Evolutionary conservation across 2,329 filamentous ascomycete species (phyloP).

Genomic region (Escovopsis sp.): DNA sequence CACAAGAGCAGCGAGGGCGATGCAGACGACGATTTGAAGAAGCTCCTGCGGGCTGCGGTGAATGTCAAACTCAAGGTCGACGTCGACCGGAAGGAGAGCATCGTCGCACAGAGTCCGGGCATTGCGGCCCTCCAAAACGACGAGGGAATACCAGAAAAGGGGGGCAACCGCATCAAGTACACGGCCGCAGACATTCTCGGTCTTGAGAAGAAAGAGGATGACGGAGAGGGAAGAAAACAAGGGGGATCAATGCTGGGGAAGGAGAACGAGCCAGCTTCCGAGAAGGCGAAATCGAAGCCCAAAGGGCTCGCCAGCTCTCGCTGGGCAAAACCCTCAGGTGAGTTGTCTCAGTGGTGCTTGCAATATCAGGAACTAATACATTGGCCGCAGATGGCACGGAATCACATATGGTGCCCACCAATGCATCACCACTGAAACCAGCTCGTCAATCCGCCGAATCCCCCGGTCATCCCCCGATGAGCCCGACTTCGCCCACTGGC

Average conservation of each 20-base stretch:
- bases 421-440: neutral
- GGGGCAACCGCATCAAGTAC: slow-evolving; percentile 7
- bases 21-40: slow-evolving; percentile 10
- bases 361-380: too few relatives aligned
- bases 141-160: slow-evolving; percentile 1
- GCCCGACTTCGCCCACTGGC: neutral
- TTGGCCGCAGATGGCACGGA: neutral
- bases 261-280: neutral
- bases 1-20: slow-evolving; percentile 6
- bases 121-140: slow-evolving; percentile 2
- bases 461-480: neutral
- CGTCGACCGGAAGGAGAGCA: neutral
- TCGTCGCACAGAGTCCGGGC: neutral
- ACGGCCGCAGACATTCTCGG: slow-evolving; percentile 3
- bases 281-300: neutral
- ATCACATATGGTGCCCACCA: neutral
- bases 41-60: slow-evolving; percentile 10
- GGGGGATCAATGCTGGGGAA: neutral
- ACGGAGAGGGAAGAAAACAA: neutral
- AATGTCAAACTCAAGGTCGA: slow-evolving; percentile 11
- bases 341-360: neutral
- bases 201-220: too few relatives aligned
- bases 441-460: neutral
- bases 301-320: slow-evolving; percentile 7
- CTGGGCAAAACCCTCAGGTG: slow-evolving; percentile 6